A percentile compares a stretch with the other conserved stretches of the same genome.
phyloP scores from a whole-genome alignment of 208 protist genomes.

The Trypanosomatidae sp. region DNA sequence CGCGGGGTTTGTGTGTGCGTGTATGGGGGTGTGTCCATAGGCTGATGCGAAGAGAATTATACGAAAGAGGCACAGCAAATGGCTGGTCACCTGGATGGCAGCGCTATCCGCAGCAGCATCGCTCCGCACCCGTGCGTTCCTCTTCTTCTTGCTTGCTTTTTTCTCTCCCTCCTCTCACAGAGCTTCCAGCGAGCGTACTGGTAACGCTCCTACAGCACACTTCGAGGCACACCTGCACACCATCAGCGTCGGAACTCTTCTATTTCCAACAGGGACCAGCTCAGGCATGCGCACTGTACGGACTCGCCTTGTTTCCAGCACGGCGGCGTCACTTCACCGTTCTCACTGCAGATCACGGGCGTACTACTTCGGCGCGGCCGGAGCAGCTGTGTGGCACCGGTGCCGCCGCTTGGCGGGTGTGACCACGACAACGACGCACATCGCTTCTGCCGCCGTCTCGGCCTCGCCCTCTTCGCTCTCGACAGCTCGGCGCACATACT shows the following conservation, averaged over 20 bases:
- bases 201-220: background rate
- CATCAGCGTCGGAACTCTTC: background rate
- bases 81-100: background rate
- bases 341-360: background rate
- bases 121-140: background rate
- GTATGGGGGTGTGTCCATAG: background rate
- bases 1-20: background rate
- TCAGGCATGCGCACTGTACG: background rate
- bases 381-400: background rate
- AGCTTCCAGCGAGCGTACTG: background rate
- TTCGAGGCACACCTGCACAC: background rate
- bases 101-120: background rate
- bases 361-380: background rate
- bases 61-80: background rate
- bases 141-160: background rate
- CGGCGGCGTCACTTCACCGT: background rate
- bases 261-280: background rate
- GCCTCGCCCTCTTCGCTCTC: background rate
- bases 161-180: background rate
- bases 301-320: background rate
- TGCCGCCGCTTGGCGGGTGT: background rate
- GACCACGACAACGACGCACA: background rate
- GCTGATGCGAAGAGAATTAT: background rate
- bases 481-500: conserved; percentile 55
- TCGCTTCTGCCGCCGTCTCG: background rate